Evolutionary conservation across 192 early-diverging fungal species (phyloP).

Genomic region (Mortierella hygrophila): DNA sequence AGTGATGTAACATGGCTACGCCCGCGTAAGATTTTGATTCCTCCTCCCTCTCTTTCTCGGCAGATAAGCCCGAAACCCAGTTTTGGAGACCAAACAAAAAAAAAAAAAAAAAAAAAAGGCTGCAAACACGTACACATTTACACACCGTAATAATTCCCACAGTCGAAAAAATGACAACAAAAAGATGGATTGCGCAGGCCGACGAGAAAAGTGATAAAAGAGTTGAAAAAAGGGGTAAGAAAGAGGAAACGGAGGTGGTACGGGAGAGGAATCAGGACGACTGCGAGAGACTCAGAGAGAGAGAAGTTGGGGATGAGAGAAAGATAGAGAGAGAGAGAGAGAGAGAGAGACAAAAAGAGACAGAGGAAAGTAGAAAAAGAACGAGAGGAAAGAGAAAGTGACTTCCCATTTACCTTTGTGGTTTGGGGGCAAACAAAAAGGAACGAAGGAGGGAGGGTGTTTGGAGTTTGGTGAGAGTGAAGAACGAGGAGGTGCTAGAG

Average conservation of each 20-base stretch:
- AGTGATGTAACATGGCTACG: too few species aligned
- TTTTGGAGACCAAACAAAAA: too few species aligned
- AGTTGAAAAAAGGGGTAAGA: background rate
- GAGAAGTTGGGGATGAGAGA: background rate
- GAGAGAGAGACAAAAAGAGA: background rate
- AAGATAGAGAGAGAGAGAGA: background rate
- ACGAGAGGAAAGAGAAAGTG: background rate
- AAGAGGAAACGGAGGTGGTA: background rate
- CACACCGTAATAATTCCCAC: background rate
- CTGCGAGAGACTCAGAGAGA: background rate
- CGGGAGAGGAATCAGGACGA: background rate
- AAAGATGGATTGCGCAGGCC: background rate
- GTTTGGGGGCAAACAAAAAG: background rate
- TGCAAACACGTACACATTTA: background rate
- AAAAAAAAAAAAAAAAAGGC: too few species aligned
- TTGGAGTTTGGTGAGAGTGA: background rate
- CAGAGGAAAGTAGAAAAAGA: background rate
- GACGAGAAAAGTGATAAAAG: background rate
- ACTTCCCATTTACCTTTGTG: background rate
- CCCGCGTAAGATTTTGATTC: too few species aligned
- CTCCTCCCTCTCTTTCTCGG: too few species aligned
- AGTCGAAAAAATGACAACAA: conserved; percentile 2
- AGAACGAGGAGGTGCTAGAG: background rate
- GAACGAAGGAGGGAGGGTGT: background rate
- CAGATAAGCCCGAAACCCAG: too few species aligned